Percentiles rank a stretch among this genome's conserved stretches.
These are phyloP conservation scores for Leptographium lundbergii DNA, from an alignment of 2,329 filamentous ascomycete species.

Conservation along the genomic window DNA sequence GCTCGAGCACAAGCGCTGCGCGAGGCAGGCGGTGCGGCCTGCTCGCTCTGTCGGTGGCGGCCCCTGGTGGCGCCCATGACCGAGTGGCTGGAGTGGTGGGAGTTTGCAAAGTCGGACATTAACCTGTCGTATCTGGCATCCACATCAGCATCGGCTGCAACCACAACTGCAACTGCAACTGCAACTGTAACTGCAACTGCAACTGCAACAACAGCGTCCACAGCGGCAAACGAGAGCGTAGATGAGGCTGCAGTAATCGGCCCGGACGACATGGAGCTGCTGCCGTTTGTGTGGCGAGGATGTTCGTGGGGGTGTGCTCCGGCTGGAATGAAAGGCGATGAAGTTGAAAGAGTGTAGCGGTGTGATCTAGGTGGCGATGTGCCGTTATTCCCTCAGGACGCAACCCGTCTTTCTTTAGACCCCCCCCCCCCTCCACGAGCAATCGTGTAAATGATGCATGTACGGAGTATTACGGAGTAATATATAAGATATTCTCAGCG, in stretches of 20 bases:
- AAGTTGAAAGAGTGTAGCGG: not conserved
- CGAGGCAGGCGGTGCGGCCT: slow-evolving; percentile 35
- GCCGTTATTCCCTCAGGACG: too few relatives aligned
- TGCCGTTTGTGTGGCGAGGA: slow-evolving; percentile 35
- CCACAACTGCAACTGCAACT: not conserved
- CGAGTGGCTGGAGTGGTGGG: slow-evolving; percentile 53
- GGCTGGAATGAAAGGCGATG: not conserved
- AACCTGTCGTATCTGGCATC: slow-evolving; percentile 4
- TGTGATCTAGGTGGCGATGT: not conserved
- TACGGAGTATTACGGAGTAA: too few relatives aligned
- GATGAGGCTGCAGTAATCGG: slow-evolving; percentile 15
- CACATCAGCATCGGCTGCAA: not conserved
- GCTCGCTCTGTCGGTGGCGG: slow-evolving; percentile 36
- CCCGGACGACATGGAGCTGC: slow-evolving; percentile 20
- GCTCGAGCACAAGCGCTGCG: slow-evolving; percentile 26
- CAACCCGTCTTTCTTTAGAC: too few relatives aligned
- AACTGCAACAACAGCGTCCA: not conserved
- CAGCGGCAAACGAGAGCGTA: not conserved
- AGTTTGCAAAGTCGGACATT: slow-evolving; percentile 16
- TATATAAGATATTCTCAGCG: too few relatives aligned
- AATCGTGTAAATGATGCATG: too few relatives aligned
- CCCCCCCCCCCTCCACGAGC: too few relatives aligned
- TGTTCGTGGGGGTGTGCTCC: slow-evolving; percentile 39
- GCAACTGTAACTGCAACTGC: not conserved
- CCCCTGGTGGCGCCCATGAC: slow-evolving; percentile 35